A percentile compares a stretch with the other conserved stretches of the same genome.
Evolutionary conservation across 2,329 filamentous ascomycete species (phyloP).

Genomic region (Colletotrichum spaethianum): DNA sequence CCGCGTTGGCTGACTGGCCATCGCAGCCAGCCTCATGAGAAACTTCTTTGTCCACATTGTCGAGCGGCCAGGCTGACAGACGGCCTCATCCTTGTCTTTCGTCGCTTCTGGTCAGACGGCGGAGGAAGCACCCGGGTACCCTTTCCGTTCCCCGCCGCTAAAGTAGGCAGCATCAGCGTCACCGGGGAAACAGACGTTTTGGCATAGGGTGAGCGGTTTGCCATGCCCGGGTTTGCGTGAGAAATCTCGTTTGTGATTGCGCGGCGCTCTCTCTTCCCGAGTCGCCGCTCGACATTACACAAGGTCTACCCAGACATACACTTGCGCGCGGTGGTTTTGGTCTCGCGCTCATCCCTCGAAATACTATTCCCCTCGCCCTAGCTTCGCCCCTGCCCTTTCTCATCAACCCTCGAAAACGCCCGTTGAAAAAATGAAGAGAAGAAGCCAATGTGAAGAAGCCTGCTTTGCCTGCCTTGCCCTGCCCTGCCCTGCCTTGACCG

Average conservation of each 20-base stretch:
- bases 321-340: not conserved
- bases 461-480: not conserved
- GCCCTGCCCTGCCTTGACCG: conserved; percentile 1
- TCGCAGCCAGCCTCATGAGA: conserved; percentile 21
- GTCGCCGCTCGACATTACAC: conserved; percentile 12
- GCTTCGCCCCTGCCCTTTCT: not conserved
- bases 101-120: conserved; percentile 3
- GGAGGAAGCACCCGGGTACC: not conserved
- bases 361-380: not conserved
- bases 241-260: conserved; percentile 2
- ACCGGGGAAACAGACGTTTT: not conserved
- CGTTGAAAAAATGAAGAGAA: not conserved
- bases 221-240: conserved; percentile 3
- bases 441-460: not conserved
- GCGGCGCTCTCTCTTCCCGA: not conserved
- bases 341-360: not conserved
- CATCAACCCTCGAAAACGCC: conserved; percentile 13
- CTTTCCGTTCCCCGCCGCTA: not conserved
- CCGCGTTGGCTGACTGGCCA: not conserved
- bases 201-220: not conserved
- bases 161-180: conserved; percentile 4
- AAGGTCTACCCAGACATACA: not conserved
- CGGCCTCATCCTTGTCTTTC: not conserved
- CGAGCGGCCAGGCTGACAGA: not conserved
- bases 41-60: not conserved